Evolutionary conservation across 176 grass and related monocot genomes (phyloP), one percentile per base, ranked within the genome.

Genomic region (Oryza rufipogon): DNA sequence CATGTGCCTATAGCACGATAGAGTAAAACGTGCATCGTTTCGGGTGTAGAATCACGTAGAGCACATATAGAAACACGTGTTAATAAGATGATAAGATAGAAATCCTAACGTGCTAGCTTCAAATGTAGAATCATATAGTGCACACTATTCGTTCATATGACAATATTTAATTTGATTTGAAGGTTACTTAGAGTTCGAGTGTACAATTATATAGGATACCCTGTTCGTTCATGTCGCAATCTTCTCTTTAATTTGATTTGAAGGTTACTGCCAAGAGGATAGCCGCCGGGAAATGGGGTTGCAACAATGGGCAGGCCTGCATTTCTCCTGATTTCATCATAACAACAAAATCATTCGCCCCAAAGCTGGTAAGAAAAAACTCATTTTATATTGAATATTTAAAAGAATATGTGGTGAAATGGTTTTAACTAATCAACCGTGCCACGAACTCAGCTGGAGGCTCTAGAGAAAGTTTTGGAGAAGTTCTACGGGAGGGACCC

Each of bases 231-330:
- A 3, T 63, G n/a, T 63, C n/a, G 3, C 0, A 63, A 63, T 23
- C 20, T 63, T 25, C 22, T 6, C 2, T 60, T 26, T 54, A 74
- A 72, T 63, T 73, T 16, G 16, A 51, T 73, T 64, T 85, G 8
- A 85, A 97, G 94, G 77, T 94, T 83, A 64, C 90, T 61, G 88
- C 78, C 7, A 97, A 87, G 85, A 90, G 94, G 91, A 89, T 97
- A 67, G 90, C 65, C 2, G 80, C 78, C 0, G 94, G 94, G 30
- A 97, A 97, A 74, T 97, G 94, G 94, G 88, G 92, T 80, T 89
- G 92, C 78, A 97, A 94, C 54, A 92, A 76, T 71, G 94, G 94
- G 7, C 94, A 97, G 68, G 90, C 94, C 52, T 97, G 94, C 70
- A 78, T 94, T 72, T 88, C 94, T 48, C 94, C 94, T 4, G 92